Base-by-base conservation (phyloP, 768 basidiomycete genomes). In the Hericium erinaceus region DNA sequence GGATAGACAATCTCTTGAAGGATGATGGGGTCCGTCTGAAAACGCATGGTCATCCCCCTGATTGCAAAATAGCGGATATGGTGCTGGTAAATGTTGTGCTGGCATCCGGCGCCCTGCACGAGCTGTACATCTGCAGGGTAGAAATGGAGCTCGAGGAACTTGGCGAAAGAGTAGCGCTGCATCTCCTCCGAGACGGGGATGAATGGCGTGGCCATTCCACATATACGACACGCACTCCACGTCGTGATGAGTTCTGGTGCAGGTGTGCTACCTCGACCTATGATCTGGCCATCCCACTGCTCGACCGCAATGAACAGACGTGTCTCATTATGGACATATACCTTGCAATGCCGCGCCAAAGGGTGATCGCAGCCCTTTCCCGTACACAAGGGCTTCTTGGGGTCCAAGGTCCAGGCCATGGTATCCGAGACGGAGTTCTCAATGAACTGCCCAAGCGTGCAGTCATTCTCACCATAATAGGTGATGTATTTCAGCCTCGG, bases 111-210 rank as follows among this genome's bases (percentile, higher is more conserved):
- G 9, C 89, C 92, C 64, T 84, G 87, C n/a, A 92, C 83, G 51
- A 92, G 75, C 64, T 84, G 79, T 65, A 94, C 84, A 61, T 91
- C 84, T 38, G 92, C 83, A 33, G 93, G 94, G 71, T 98, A 97
- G 70, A 98, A 98, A 67, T 93, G 89, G 26, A 95, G 82, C 67
- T 99, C 95, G 28, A 99, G 80, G 69, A 95, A 98, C 65, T 97
- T 95, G 39, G 89, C 92, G 68, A 98, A 95, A 4, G 95, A 98
- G 68, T 95, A 93, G 57, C 87, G 77, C 65, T 92, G 89, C 79
- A 95, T 93, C 68, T 95, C 93, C 64, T 91, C 87, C 2, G 92
- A 92, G 40, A 92, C 84, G 5, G 85, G 87, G 62, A 94, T 89
- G 71, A 94, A 90, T 2, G 92, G 90, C 2, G 91, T 94, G 1